Evolutionary conservation across 2,329 filamentous ascomycete species (phyloP).

Genomic region (Arthrobotrys pseudoclavata): DNA sequence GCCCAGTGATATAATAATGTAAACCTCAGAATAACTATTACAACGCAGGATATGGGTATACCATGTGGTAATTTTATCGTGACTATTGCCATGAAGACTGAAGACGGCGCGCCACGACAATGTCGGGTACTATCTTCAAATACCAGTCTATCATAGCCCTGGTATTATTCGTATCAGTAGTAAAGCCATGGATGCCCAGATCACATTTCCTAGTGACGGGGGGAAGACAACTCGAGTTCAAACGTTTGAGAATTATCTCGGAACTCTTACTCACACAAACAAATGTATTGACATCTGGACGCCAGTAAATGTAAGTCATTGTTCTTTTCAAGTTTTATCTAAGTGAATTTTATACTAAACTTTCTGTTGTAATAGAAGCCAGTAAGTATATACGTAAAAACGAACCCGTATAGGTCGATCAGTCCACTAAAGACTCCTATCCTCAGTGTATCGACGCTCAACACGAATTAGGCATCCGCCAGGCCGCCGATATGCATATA

Average conservation of each 20-base stretch:
- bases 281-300: conserved; percentile 47
- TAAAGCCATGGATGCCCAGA: conserved; percentile 30
- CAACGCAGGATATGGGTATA: conserved; percentile 1
- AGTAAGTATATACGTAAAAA: conserved; percentile 3
- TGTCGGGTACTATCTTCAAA: background rate
- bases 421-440: background rate
- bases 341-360: background rate
- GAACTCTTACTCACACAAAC: conserved; percentile 40
- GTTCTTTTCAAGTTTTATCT: background rate
- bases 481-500: conserved; percentile 35
- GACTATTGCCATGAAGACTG: background rate
- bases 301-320: conserved; percentile 38
- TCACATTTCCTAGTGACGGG: conserved; percentile 31
- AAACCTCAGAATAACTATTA: conserved; percentile 34
- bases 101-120: background rate
- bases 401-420: background rate
- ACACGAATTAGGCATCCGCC: conserved; percentile 26
- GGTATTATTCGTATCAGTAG: background rate
- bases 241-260: conserved; percentile 24
- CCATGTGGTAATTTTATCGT: conserved; percentile 33
- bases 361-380: background rate
- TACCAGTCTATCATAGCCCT: background rate
- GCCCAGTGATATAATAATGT: background rate
- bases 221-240: conserved; percentile 4
- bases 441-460: conserved; percentile 31